Conservation (phyloP, 371 early-diverging fungal genomes). For the Syncephalastrum sp. region DNA sequence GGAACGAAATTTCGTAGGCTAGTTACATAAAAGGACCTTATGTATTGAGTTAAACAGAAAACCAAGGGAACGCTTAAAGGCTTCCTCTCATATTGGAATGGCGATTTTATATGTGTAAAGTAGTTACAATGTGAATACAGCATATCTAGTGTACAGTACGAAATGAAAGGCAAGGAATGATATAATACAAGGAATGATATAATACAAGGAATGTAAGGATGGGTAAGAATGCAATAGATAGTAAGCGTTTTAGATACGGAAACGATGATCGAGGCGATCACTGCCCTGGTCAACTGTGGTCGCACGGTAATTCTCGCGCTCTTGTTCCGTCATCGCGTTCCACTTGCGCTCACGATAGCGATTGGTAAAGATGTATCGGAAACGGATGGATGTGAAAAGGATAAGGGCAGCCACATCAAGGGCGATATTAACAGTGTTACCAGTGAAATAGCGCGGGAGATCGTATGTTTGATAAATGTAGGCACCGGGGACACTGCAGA, state of each 20-base stretch:
- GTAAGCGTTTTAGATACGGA: constrained; percentile 14
- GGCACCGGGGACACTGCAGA: constrained; percentile 42
- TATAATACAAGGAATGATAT: not conserved
- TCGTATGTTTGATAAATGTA: constrained; percentile 34
- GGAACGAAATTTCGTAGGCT: no score
- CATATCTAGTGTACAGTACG: no score
- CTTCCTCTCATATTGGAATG: no score
- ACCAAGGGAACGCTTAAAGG: no score
- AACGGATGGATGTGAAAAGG: constrained; percentile 18
- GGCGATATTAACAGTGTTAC: constrained; percentile 36
- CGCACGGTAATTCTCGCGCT: constrained; percentile 17
- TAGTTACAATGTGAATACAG: no score
- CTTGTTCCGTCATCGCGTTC: constrained; percentile 22
- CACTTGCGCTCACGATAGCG: constrained; percentile 18
- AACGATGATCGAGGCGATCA: constrained; percentile 32
- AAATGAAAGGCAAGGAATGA: no score
- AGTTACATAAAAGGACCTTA: no score
- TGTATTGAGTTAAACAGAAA: no score
- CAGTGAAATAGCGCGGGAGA: constrained; percentile 30
- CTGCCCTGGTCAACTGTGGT: constrained; percentile 28
- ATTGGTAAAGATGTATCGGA: constrained; percentile 27
- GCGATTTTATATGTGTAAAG: no score
- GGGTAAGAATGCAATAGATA: not conserved
- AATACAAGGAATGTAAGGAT: not conserved
- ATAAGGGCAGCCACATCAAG: constrained; percentile 8